Conservation (phyloP, 2,329 filamentous ascomycete genomes). For the Microcyclospora tardicrescens region DNA sequence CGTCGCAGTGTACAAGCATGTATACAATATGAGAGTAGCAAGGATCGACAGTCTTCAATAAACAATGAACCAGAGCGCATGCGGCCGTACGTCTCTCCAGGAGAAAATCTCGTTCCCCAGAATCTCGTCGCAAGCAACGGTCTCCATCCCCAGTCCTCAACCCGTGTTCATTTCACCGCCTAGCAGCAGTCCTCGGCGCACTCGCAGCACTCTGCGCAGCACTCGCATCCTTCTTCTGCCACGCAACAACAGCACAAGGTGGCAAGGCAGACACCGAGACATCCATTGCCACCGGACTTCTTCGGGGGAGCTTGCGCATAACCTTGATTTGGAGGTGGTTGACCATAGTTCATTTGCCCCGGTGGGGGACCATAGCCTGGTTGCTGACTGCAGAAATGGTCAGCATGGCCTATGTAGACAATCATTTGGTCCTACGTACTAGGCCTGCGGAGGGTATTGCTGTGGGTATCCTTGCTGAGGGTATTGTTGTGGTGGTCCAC, state of each 20-base stretch:
- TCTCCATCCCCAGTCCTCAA: too few relatives aligned
- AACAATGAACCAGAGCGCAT: too few relatives aligned
- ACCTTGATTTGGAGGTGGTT: slow-evolving; percentile 17
- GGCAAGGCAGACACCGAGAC: slow-evolving; percentile 40
- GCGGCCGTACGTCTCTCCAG: too few relatives aligned
- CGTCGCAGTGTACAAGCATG: too few relatives aligned
- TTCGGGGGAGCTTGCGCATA: slow-evolving; percentile 19
- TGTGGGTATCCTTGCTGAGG: slow-evolving; percentile 3
- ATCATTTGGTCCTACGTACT: slow-evolving; percentile 7
- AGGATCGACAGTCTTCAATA: too few relatives aligned
- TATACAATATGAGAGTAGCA: too few relatives aligned
- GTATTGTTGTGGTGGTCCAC: slow-evolving; percentile 16
- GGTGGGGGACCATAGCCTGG: slow-evolving; percentile 18
- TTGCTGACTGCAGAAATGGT: background rate
- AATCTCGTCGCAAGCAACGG: too few relatives aligned
- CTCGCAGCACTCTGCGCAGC: slow-evolving; percentile 49
- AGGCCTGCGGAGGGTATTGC: slow-evolving; percentile 28
- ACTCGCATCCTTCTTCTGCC: slow-evolving; percentile 51
- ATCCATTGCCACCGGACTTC: slow-evolving; percentile 34
- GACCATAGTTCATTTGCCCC: slow-evolving; percentile 15
- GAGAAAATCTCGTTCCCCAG: too few relatives aligned
- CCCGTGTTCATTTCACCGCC: background rate
- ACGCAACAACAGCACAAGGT: slow-evolving; percentile 51
- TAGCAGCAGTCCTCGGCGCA: slow-evolving; percentile 30
- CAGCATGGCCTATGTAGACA: background rate